phyloP scores from a whole-genome alignment of 2,329 filamentous ascomycete genomes.

The Scolecobasidium constrictum region DNA sequence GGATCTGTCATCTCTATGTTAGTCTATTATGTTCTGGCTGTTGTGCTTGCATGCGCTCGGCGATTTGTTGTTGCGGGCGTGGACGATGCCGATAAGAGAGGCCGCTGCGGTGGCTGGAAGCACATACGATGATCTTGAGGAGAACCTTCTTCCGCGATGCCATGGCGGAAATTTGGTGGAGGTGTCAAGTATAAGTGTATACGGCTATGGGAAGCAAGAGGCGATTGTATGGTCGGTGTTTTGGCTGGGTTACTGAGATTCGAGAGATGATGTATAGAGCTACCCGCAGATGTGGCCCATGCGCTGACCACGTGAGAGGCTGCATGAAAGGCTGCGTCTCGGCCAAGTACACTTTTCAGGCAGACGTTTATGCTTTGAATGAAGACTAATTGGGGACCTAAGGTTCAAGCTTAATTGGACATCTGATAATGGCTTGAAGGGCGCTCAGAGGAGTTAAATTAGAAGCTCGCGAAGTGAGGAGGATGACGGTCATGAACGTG shows the following conservation, averaged over 20 bases:
- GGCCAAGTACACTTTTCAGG: no score
- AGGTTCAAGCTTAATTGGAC: no score
- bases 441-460: no score
- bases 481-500: no score
- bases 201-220: neutral
- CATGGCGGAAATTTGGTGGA: constrained; percentile 35
- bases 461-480: no score
- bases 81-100: constrained; percentile 7
- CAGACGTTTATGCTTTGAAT: no score
- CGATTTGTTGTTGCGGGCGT: constrained; percentile 11
- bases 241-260: neutral
- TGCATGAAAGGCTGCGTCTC: no score
- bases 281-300: neutral
- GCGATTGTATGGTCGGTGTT: neutral
- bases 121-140: constrained; percentile 55
- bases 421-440: no score
- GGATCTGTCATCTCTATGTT: constrained; percentile 54
- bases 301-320: neutral
- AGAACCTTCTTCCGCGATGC: constrained; percentile 82
- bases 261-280: neutral
- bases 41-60: no score
- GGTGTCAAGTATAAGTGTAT: neutral
- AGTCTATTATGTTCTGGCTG: no score
- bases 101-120: constrained; percentile 7
- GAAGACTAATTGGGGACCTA: no score